Percentiles rank a stretch among this genome's conserved stretches.
These are phyloP conservation scores for Populus hybrid DNA, from an alignment of 441 rosid species.

Conservation along the genomic window DNA sequence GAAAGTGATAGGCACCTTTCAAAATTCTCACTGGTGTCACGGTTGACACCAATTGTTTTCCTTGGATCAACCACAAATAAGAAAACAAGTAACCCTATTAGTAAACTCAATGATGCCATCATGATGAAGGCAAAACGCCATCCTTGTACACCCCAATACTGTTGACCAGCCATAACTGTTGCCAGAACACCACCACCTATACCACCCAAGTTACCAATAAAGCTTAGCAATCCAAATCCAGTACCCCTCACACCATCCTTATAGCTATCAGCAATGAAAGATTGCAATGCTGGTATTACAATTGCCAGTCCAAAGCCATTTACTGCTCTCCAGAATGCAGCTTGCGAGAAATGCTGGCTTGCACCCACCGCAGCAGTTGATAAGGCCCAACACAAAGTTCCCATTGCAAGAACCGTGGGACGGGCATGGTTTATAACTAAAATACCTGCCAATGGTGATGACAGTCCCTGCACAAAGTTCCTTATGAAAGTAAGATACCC, in stretches of 20 bases:
- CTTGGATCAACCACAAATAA: constrained; percentile 80
- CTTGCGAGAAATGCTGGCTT: constrained; percentile 70
- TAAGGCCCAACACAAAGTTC: constrained; percentile 89
- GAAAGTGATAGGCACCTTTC: constrained; percentile 29
- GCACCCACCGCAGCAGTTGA: constrained; percentile 94
- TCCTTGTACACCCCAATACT: constrained; percentile 69
- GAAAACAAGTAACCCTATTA: constrained; percentile 84
- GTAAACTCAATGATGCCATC: constrained; percentile 77
- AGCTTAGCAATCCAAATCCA: constrained; percentile 82
- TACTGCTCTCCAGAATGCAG: constrained; percentile 88
- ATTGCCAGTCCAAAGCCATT: constrained; percentile 96
- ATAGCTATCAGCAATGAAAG: constrained; percentile 95
- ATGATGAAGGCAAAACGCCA: constrained; percentile 93
- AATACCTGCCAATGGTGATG: constrained; percentile 90
- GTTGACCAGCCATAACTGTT: constrained; percentile 86
- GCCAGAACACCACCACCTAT: constrained; percentile 96
- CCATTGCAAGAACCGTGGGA: constrained; percentile 81
- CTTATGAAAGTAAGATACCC: constrained; percentile 93
- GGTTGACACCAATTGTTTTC: constrained; percentile 25
- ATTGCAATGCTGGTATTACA: constrained; percentile 95
- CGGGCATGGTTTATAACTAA: constrained; percentile 78
- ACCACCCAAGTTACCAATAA: constrained; percentile 84
- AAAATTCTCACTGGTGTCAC: constrained; percentile 9
- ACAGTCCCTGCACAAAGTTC: constrained; percentile 86
- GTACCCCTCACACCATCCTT: constrained; percentile 79